Evolutionary conservation across 768 basidiomycete genomes (phyloP).

Genomic region (Mycena belliarum): DNA sequence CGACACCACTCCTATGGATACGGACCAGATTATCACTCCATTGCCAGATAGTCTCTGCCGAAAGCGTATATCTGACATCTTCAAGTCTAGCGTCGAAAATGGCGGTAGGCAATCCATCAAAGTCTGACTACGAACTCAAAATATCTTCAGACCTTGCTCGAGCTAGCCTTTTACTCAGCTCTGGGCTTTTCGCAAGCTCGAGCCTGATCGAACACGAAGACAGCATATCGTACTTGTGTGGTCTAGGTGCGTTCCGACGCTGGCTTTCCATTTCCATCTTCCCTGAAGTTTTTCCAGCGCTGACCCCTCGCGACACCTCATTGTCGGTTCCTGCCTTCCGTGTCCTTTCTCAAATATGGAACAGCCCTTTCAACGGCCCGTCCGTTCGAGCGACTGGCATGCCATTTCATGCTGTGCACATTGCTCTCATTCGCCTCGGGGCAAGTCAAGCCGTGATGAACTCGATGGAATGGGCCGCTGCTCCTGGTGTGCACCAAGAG

Average conservation of each 20-base stretch:
- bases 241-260: conserved; percentile 36
- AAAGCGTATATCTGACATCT: background rate
- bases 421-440: conserved; percentile 45
- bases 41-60: background rate
- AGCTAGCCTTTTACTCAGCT: conserved; percentile 41
- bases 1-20: background rate
- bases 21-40: conserved; percentile 1
- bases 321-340: conserved; percentile 31
- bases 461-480: conserved; percentile 32
- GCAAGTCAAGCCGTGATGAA: conserved; percentile 39
- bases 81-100: conserved; percentile 10
- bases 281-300: conserved; percentile 27
- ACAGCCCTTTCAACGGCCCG: conserved; percentile 13
- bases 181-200: conserved; percentile 40
- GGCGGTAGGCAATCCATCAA: background rate
- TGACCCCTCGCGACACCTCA: conserved; percentile 24
- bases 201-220: conserved; percentile 29
- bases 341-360: conserved; percentile 38
- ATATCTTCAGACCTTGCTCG: conserved; percentile 38
- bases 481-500: conserved; percentile 7
- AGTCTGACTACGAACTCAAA: background rate
- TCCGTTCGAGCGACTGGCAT: conserved; percentile 27
- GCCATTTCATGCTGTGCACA: conserved; percentile 35
- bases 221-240: conserved; percentile 42
- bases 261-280: conserved; percentile 18